Base-by-base conservation (phyloP, 2,329 filamentous ascomycete genomes). In the Cladosporium velox region DNA sequence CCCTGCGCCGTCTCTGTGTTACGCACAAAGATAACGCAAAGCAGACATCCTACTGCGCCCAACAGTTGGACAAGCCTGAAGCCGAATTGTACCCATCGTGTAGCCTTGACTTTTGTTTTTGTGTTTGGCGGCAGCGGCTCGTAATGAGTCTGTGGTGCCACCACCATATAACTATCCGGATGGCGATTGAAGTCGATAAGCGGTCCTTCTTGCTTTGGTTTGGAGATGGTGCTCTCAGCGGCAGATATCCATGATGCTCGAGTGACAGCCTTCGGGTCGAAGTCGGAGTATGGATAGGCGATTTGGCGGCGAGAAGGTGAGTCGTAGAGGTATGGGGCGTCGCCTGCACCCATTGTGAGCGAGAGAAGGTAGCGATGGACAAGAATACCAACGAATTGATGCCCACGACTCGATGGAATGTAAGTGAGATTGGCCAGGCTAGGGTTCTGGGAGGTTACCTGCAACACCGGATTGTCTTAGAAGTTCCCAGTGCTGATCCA, bases 231-330 rank as follows among this genome's bases (percentile, higher is more conserved):
- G 38, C 77, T 75, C 21, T 86, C 82, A 64, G 87, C 86, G 14
- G 87, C 68, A 52, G 70, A 41, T 59, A 61, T 66, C 69, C 76
- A 91, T 79, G 91, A 94, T 68, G 91, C 90, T 75, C 92, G 86
- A 26, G 92, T 93, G 59, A 93, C 86, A 67, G 91, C 90, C 78
- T 93, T 96, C 59, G 94, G 93, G 73, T 97, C 93, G 79, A 96
- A 96, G n/a, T 80, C 74, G 73, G 81, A 77, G 77, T 75, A 76
- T 80, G 76, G 80, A 85, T 82, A 71, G 69, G 85, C 85, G 71
- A 84, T 84, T 58, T 82, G 80, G 75, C 87, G 83, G 72, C 83
- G 75, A 30, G 74, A 67, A 69, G 85, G 78, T 76, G 82, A 73
- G 79, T 88, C 85, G 79, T 95, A 95, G 78, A 94, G 84, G 81